Percentiles rank a stretch among this genome's conserved stretches.
phyloP scores from a whole-genome alignment of 768 basidiomycete species.

The Termitomyces sp. region DNA sequence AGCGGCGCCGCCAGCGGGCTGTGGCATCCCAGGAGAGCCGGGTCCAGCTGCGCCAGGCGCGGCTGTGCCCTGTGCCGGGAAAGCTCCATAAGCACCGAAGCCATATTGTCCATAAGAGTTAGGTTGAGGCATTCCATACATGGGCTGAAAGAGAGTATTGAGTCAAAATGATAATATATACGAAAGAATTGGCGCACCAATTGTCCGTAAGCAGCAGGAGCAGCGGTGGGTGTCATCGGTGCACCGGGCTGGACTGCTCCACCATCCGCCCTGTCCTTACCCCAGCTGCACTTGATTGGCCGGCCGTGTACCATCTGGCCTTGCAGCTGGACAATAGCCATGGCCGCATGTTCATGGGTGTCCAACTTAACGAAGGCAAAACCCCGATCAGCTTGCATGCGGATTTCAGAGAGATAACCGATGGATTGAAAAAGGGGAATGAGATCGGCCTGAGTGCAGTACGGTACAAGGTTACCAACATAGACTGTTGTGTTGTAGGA shows the following conservation, averaged over 20 bases:
- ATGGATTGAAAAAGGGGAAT: slow-evolving; percentile 98
- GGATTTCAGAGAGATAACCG: slow-evolving; percentile 97
- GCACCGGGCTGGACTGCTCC: slow-evolving; percentile 47
- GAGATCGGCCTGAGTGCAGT: slow-evolving; percentile 95
- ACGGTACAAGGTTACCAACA: slow-evolving; percentile 97
- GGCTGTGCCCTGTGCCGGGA: slow-evolving; percentile 56
- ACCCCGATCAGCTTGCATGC: slow-evolving; percentile 98
- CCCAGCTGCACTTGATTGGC: slow-evolving; percentile 99
- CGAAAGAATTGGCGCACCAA: slow-evolving; percentile 51
- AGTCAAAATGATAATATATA: neutral
- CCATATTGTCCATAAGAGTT: slow-evolving; percentile 76
- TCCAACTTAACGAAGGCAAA: slow-evolving; percentile 99
- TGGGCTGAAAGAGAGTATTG: slow-evolving; percentile 46
- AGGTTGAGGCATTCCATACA: slow-evolving; percentile 89
- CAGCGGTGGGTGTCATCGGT: slow-evolving; percentile 57
- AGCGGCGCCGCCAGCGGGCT: slow-evolving; percentile 49
- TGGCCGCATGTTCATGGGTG: slow-evolving; percentile 96
- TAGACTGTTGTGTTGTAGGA: slow-evolving; percentile 96
- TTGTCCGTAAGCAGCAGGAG: slow-evolving; percentile 69
- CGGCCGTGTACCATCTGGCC: slow-evolving; percentile 97
- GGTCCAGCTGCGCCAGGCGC: slow-evolving; percentile 44
- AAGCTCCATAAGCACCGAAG: slow-evolving; percentile 71
- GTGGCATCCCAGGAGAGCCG: slow-evolving; percentile 59
- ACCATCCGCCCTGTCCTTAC: slow-evolving; percentile 87
- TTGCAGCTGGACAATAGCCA: slow-evolving; percentile 96